phyloP scores from a whole-genome alignment of 805 yeast species.

The Priceomyces fermenticarens region DNA sequence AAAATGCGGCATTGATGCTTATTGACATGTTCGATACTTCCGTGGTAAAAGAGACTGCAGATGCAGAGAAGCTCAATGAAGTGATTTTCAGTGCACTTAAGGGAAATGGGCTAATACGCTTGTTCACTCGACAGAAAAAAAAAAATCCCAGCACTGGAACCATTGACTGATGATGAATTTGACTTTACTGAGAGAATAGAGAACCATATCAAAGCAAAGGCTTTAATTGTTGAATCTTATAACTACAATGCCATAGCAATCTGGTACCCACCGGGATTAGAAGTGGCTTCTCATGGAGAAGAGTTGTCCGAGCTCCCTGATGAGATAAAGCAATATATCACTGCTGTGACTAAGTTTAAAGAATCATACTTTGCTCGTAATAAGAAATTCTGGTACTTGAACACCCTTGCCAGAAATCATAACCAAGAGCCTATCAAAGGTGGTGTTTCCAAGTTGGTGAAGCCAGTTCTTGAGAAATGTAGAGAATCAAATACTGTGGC shows the following conservation, averaged over 20 bases:
- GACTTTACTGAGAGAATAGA: background rate
- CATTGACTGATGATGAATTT: conserved; percentile 1
- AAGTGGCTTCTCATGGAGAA: background rate
- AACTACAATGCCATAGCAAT: conserved; percentile 8
- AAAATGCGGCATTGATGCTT: background rate
- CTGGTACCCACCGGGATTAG: conserved; percentile 9
- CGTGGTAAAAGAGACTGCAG: conserved; percentile 1
- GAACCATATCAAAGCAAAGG: conserved; percentile 3
- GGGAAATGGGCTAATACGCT: background rate
- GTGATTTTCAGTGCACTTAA: conserved; percentile 3
- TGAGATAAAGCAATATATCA: background rate
- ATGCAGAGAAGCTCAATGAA: conserved; percentile 4
- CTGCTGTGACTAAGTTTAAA: background rate
- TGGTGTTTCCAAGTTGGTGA: conserved; percentile 3
- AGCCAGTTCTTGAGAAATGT: conserved; percentile 4
- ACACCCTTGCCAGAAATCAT: conserved; percentile 6
- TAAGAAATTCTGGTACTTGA: conserved; percentile 7
- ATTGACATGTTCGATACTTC: background rate
- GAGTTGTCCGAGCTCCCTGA: background rate
- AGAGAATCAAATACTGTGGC: conserved; percentile 3
- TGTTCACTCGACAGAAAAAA: conserved; percentile 1
- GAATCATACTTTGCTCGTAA: conserved; percentile 1
- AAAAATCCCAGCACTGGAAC: background rate
- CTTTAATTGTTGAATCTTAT: conserved; percentile 3
- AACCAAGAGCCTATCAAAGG: conserved; percentile 6